Percentiles rank a stretch among this genome's conserved stretches.
Conservation (phyloP, 192 early-diverging fungal species). For the Coemansia sp. region DNA sequence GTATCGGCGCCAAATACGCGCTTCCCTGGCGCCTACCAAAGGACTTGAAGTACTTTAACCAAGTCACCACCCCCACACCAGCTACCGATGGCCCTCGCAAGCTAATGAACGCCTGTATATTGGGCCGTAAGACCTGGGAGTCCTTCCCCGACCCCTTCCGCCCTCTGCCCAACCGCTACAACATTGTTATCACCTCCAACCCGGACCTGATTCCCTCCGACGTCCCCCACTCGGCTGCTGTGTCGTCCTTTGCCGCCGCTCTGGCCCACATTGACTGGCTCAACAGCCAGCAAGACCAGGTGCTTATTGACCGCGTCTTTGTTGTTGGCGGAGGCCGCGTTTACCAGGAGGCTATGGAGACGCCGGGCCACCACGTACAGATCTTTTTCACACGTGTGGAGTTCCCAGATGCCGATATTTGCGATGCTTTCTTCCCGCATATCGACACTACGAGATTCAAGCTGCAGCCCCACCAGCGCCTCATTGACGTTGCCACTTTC, state of each 20-base stretch:
- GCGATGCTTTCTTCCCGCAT: slow-evolving; percentile 78
- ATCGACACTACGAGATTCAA: slow-evolving; percentile 47
- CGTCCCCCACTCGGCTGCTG: slow-evolving; percentile 6
- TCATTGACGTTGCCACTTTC: slow-evolving; percentile 48
- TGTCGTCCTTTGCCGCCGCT: slow-evolving; percentile 27
- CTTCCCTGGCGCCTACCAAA: slow-evolving; percentile 86
- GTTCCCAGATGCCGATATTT: slow-evolving; percentile 55
- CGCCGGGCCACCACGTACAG: slow-evolving; percentile 52
- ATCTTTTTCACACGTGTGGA: slow-evolving; percentile 73
- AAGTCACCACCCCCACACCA: slow-evolving; percentile 54
- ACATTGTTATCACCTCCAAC: slow-evolving; percentile 80
- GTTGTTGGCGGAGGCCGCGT: slow-evolving; percentile 79
- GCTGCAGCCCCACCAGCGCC: slow-evolving; percentile 50
- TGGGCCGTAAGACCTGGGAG: slow-evolving; percentile 94
- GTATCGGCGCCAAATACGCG: slow-evolving; percentile 69
- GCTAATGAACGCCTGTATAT: slow-evolving; percentile 78
- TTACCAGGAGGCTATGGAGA: slow-evolving; percentile 68
- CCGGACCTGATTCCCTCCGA: slow-evolving; percentile 48
- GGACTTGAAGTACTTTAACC: slow-evolving; percentile 84
- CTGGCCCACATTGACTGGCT: slow-evolving; percentile 53
- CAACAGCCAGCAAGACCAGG: slow-evolving; percentile 1
- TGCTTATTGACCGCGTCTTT: slow-evolving; percentile 58
- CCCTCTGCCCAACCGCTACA: slow-evolving; percentile 76
- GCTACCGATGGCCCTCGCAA: neutral
- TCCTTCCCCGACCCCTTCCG: slow-evolving; percentile 80